These are phyloP conservation scores for Eucalyptus caleyi DNA, from an alignment of 345 rosid genomes.

Conservation along the genomic window DNA sequence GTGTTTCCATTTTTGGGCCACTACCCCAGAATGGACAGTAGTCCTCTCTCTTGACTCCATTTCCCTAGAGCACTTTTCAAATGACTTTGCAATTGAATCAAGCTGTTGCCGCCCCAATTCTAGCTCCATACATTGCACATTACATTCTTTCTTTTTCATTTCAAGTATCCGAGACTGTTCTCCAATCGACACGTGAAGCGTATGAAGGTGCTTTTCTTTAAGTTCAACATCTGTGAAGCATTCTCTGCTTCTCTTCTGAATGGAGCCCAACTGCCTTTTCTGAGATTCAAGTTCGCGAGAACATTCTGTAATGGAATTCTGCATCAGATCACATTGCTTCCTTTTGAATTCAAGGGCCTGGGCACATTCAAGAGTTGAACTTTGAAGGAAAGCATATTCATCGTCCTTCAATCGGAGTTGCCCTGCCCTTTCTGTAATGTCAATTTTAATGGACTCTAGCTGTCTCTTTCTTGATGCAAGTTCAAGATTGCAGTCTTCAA, in stretches of 20 bases:
- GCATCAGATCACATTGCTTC: constrained; percentile 3
- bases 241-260: neutral
- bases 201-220: constrained; percentile 4
- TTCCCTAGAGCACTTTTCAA: neutral
- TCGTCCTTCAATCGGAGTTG: neutral
- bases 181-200: neutral
- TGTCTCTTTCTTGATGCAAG: neutral
- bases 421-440: neutral
- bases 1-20: neutral
- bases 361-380: neutral
- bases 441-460: neutral
- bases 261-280: neutral
- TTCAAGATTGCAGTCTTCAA: neutral
- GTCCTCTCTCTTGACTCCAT: neutral
- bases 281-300: neutral
- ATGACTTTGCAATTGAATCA: neutral
- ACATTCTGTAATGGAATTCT: neutral
- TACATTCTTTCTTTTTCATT: neutral
- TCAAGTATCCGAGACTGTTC: neutral
- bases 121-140: neutral
- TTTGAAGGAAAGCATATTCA: neutral
- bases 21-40: neutral
- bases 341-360: neutral
- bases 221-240: neutral
- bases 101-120: neutral